Evolutionary conservation across 2,329 filamentous ascomycete species (phyloP).

Genomic region (Drechslerella dactyloides): DNA sequence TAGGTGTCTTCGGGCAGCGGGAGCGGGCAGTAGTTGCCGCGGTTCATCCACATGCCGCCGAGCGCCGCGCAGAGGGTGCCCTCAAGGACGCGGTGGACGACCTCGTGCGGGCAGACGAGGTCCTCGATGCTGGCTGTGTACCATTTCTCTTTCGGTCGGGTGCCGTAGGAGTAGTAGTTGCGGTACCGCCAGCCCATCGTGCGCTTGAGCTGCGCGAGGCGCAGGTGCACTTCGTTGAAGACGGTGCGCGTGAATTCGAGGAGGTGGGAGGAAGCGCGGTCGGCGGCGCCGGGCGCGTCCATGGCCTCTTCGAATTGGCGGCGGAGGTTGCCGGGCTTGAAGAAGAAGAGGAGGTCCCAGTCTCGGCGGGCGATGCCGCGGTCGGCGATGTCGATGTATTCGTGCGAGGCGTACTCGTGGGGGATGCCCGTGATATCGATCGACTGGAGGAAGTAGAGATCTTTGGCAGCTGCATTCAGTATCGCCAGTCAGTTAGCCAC

Average conservation of each 20-base stretch:
- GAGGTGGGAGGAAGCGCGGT: neutral
- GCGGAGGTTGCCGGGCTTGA: conserved; percentile 27
- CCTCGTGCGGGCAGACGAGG: conserved; percentile 25
- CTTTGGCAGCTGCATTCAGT: conserved; percentile 22
- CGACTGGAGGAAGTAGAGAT: conserved; percentile 30
- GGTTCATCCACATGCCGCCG: conserved; percentile 15
- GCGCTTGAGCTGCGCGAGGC: conserved; percentile 10
- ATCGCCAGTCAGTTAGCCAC: neutral
- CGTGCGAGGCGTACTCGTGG: conserved; percentile 13
- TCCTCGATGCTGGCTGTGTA: conserved; percentile 10
- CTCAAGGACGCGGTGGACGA: conserved; percentile 31
- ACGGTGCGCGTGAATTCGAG: conserved; percentile 13
- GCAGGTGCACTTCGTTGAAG: conserved; percentile 10
- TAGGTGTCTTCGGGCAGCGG: conserved; percentile 4
- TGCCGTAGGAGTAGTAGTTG: conserved; percentile 20
- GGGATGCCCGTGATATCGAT: conserved; percentile 23
- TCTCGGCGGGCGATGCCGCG: conserved; percentile 6
- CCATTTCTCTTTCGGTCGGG: conserved; percentile 31
- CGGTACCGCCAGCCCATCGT: conserved; percentile 22
- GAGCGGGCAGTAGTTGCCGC: conserved; percentile 1
- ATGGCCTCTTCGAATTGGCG: conserved; percentile 12
- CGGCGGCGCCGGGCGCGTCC: conserved; percentile 1
- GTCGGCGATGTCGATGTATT: neutral
- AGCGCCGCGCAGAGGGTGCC: conserved; percentile 1
- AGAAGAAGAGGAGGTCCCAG: conserved; percentile 36